These are phyloP conservation scores for Wickerhamiella dianesei DNA, from an alignment of 805 yeast species.

Conservation along the genomic window DNA sequence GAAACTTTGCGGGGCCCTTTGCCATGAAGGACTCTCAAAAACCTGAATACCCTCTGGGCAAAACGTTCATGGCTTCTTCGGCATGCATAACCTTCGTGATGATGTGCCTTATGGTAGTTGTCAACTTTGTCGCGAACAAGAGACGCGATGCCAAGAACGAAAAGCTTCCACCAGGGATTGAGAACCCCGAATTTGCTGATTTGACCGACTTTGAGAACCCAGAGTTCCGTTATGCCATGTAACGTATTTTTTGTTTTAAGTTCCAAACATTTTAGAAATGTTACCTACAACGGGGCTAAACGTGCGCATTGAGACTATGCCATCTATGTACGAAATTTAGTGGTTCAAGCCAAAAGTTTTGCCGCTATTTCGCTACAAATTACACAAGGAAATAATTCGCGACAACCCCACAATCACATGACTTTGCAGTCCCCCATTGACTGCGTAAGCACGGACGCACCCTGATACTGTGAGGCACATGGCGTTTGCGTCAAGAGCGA, in stretches of 20 bases:
- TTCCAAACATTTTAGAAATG: too few species aligned
- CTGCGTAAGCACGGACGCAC: neutral
- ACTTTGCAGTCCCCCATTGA: neutral
- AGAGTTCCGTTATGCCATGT: constrained; percentile 33
- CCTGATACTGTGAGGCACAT: neutral
- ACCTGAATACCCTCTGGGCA: constrained; percentile 46
- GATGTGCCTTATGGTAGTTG: constrained; percentile 21
- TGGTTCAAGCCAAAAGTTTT: too few species aligned
- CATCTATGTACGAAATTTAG: too few species aligned
- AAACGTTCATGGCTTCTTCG: constrained; percentile 36
- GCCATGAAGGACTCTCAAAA: constrained; percentile 44
- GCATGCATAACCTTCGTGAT: constrained; percentile 29
- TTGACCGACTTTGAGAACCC: constrained; percentile 41
- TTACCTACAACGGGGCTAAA: too few species aligned
- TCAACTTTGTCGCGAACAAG: constrained; percentile 28
- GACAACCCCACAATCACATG: neutral
- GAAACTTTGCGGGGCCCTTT: constrained; percentile 63
- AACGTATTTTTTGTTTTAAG: constrained; percentile 14
- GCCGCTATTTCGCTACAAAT: too few species aligned
- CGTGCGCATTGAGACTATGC: too few species aligned
- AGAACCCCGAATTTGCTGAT: constrained; percentile 33
- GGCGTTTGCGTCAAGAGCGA: constrained; percentile 27
- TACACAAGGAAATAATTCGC: too few species aligned
- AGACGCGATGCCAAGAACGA: constrained; percentile 24
- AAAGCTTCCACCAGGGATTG: constrained; percentile 7